A percentile compares a stretch with the other conserved stretches of the same genome.
Conservation (phyloP, 805 yeast species). For the Schwanniomyces vanrijiae region DNA sequence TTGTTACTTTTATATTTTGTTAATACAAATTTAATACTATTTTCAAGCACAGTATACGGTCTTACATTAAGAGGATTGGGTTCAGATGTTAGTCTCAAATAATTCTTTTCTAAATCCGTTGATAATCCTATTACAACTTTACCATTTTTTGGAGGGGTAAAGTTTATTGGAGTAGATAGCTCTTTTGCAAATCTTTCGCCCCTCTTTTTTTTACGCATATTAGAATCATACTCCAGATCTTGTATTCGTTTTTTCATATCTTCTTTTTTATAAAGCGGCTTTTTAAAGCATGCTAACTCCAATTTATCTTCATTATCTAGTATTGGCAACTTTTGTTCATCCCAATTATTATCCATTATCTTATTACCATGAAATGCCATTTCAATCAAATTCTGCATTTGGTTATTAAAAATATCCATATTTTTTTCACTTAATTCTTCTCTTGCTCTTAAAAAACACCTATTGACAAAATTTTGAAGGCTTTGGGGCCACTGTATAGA, state of each 20-base stretch:
- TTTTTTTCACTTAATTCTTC: constrained; percentile 29
- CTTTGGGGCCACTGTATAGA: constrained; percentile 51
- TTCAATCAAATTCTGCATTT: constrained; percentile 50
- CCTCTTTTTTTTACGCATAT: constrained; percentile 41
- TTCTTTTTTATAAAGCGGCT: background rate
- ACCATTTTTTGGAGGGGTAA: constrained; percentile 3
- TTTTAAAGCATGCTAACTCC: constrained; percentile 11
- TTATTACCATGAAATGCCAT: constrained; percentile 45
- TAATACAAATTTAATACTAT: constrained; percentile 55
- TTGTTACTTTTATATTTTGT: constrained; percentile 45
- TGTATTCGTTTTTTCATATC: background rate
- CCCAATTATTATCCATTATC: constrained; percentile 57
- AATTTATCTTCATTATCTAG: constrained; percentile 19
- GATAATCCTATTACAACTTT: constrained; percentile 60
- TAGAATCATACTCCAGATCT: constrained; percentile 22
- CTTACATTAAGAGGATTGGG: constrained; percentile 86
- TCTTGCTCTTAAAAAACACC: constrained; percentile 43
- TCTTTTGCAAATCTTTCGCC: constrained; percentile 47
- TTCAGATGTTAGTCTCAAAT: constrained; percentile 83
- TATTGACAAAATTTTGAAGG: constrained; percentile 49
- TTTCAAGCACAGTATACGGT: constrained; percentile 61
- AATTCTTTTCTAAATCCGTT: constrained; percentile 68
- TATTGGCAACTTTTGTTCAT: constrained; percentile 48
- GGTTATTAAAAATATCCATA: constrained; percentile 44
- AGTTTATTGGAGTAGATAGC: constrained; percentile 6